These are phyloP conservation scores for Dendrobium officinale DNA, from an alignment of 106 monocot species.

Conservation along the genomic window DNA sequence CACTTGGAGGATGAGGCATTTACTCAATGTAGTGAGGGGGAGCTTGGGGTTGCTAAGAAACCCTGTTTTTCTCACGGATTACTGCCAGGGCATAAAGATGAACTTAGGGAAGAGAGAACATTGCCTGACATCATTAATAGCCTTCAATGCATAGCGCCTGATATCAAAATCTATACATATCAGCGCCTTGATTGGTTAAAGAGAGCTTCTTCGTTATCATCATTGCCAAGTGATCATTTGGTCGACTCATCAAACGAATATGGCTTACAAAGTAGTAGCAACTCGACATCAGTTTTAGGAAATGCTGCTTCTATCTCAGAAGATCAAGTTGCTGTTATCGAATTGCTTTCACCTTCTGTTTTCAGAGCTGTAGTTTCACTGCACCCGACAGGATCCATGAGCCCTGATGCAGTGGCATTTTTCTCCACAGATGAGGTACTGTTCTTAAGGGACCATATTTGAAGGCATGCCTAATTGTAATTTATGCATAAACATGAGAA, in stretches of 20 bases:
- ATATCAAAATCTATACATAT: constrained; percentile 54
- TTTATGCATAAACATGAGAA: not conserved
- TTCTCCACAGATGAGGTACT: constrained; percentile 93
- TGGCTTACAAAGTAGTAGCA: constrained; percentile 19
- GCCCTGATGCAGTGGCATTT: constrained; percentile 81
- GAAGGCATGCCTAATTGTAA: not conserved
- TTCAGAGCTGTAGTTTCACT: constrained; percentile 86
- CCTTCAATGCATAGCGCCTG: constrained; percentile 38
- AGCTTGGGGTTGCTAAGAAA: constrained; percentile 42
- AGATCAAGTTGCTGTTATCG: constrained; percentile 67
- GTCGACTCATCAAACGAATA: constrained; percentile 36
- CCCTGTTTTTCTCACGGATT: constrained; percentile 22
- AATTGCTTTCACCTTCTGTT: constrained; percentile 60
- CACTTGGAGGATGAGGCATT: constrained; percentile 70
- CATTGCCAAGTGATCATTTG: constrained; percentile 20
- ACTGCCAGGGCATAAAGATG: constrained; percentile 12
- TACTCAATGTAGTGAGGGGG: constrained; percentile 25
- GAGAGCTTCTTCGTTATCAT: constrained; percentile 54
- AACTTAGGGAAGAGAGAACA: constrained; percentile 27
- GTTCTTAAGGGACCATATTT: not conserved
- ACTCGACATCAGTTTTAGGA: constrained; percentile 20
- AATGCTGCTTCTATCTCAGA: constrained; percentile 22
- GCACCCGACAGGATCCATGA: constrained; percentile 84
- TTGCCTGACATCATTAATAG: constrained; percentile 54
- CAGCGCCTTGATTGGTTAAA: constrained; percentile 81